Conservation (phyloP, 805 yeast species). For the Starmerella vitae region DNA sequence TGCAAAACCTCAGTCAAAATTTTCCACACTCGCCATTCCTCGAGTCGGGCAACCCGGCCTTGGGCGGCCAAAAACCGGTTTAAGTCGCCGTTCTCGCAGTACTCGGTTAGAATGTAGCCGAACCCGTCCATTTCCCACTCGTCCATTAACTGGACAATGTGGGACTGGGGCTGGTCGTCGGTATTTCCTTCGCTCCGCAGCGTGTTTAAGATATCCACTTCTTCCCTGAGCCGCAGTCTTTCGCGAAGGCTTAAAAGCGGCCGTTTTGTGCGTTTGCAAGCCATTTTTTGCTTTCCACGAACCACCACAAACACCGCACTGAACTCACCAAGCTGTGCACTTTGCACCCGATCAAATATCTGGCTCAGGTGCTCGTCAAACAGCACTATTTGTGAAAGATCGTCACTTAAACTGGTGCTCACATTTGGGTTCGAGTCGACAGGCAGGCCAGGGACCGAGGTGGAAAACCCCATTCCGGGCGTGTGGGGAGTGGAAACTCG, state of each 20-base stretch:
- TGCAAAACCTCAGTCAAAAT: conserved; percentile 66
- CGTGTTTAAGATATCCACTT: conserved; percentile 47
- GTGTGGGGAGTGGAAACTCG: conserved; percentile 1
- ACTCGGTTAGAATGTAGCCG: conserved; percentile 86
- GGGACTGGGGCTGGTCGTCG: conserved; percentile 54
- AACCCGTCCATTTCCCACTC: conserved; percentile 68
- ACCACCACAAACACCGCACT: conserved; percentile 71
- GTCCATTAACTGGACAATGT: conserved; percentile 63
- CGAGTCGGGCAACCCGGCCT: conserved; percentile 62
- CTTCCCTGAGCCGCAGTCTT: conserved; percentile 51
- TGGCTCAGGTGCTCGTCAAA: conserved; percentile 28
- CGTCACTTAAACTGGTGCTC: not conserved
- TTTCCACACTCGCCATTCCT: conserved; percentile 97
- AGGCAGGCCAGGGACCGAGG: not conserved
- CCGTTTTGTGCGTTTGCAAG: conserved; percentile 74
- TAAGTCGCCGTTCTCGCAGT: conserved; percentile 85
- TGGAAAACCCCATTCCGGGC: too few species aligned
- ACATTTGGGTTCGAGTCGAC: not conserved
- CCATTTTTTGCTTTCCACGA: conserved; percentile 36
- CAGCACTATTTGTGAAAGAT: not conserved
- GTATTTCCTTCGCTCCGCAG: conserved; percentile 20
- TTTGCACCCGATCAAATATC: conserved; percentile 50
- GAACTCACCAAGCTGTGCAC: conserved; percentile 78
- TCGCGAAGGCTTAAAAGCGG: conserved; percentile 35
- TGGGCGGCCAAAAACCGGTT: conserved; percentile 67